phyloP scores from a whole-genome alignment of 768 basidiomycete species.

The Agaricus subrufescens region DNA sequence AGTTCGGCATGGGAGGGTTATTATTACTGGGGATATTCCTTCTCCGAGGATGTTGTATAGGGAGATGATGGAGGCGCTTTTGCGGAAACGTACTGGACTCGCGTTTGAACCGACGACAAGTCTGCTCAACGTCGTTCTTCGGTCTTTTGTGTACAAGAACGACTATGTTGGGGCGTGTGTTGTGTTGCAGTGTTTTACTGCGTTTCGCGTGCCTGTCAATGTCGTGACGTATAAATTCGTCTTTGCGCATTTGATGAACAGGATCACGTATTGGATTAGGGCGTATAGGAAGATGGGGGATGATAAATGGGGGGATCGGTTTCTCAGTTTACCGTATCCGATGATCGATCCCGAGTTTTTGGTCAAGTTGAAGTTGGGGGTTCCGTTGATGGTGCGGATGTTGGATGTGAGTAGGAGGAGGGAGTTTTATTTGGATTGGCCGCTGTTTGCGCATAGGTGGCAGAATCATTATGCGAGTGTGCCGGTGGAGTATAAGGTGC shows the following conservation, averaged over 20 bases:
- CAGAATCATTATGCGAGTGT: not conserved
- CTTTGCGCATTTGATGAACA: slow-evolving; percentile 29
- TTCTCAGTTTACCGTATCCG: slow-evolving; percentile 17
- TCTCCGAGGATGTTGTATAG: slow-evolving; percentile 38
- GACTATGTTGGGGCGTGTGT: slow-evolving; percentile 48
- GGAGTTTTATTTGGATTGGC: not conserved
- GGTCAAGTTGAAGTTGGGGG: not conserved
- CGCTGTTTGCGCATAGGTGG: not conserved
- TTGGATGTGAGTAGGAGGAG: not conserved
- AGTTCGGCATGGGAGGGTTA: not conserved
- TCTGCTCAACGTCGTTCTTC: slow-evolving; percentile 37
- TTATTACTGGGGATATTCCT: not conserved
- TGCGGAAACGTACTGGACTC: slow-evolving; percentile 7
- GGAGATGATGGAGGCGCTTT: slow-evolving; percentile 35
- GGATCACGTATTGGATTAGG: slow-evolving; percentile 14
- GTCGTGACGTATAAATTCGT: slow-evolving; percentile 36
- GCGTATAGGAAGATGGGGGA: slow-evolving; percentile 1
- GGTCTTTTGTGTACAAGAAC: slow-evolving; percentile 34
- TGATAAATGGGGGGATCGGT: slow-evolving; percentile 22
- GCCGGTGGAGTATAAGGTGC: slow-evolving; percentile 6
- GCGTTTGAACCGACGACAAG: slow-evolving; percentile 23
- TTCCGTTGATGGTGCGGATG: not conserved
- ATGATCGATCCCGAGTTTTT: not conserved
- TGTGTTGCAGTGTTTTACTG: slow-evolving; percentile 26
- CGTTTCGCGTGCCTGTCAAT: slow-evolving; percentile 25